Evolutionary conservation across 768 basidiomycete species (phyloP).

Genomic region (Podaxis sp.): DNA sequence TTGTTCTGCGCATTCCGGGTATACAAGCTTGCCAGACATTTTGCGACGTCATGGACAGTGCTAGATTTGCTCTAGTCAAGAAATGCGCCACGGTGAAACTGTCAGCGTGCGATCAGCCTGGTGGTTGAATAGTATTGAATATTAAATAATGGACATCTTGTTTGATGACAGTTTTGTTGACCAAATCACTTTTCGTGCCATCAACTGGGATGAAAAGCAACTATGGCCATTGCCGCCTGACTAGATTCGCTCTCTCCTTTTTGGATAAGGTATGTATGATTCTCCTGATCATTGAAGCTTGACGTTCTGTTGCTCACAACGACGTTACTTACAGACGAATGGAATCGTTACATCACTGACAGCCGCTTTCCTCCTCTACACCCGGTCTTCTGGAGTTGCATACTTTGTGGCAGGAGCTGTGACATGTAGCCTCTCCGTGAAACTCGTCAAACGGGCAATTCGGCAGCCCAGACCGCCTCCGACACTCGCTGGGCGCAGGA

Average conservation of each 20-base stretch:
- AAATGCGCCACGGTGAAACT: no score
- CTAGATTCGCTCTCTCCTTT: slow-evolving; percentile 24
- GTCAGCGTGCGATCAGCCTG: no score
- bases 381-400: slow-evolving; percentile 58
- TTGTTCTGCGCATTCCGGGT: no score
- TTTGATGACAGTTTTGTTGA: background rate
- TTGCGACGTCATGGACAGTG: background rate
- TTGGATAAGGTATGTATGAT: slow-evolving; percentile 38
- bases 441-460: slow-evolving; percentile 58
- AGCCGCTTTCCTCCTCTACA: slow-evolving; percentile 51
- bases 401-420: slow-evolving; percentile 63
- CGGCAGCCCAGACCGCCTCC: slow-evolving; percentile 62
- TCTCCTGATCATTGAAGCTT: background rate
- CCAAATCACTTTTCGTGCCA: background rate
- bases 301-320: background rate
- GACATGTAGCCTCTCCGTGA: slow-evolving; percentile 56
- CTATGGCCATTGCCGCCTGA: background rate
- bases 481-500: slow-evolving; percentile 28
- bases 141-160: background rate
- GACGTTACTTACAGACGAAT: slow-evolving; percentile 47
- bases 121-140: background rate
- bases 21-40: background rate
- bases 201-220: background rate
- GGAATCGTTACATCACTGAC: slow-evolving; percentile 53
- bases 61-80: no score